A percentile compares a stretch with the other conserved stretches of the same genome.
These are phyloP conservation scores for Talaromyces atroroseus DNA, from an alignment of 2,329 filamentous ascomycete genomes.

Conservation along the genomic window DNA sequence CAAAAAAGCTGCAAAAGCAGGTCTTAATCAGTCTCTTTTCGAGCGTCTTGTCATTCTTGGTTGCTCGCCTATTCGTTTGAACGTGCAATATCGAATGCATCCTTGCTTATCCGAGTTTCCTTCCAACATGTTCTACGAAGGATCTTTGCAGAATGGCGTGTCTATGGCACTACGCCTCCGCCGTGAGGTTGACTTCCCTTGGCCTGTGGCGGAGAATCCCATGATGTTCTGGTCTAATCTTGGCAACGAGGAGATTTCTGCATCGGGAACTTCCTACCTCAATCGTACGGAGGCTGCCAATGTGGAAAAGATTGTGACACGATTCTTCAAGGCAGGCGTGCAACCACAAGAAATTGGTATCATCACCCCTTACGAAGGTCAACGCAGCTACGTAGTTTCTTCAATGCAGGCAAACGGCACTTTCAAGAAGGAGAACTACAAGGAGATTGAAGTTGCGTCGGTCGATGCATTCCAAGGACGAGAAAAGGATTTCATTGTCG, in stretches of 20 bases:
- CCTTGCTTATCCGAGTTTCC: conserved; percentile 95
- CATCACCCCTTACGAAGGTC: conserved; percentile 97
- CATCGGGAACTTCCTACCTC: conserved; percentile 94
- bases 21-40: conserved; percentile 96
- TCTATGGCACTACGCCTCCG: conserved; percentile 82
- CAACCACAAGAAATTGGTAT: conserved; percentile 90
- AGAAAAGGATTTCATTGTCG: conserved; percentile 98
- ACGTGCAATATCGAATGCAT: conserved; percentile 99
- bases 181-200: conserved; percentile 94
- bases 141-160: conserved; percentile 92
- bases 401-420: conserved; percentile 98
- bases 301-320: conserved; percentile 96
- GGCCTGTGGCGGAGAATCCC: conserved; percentile 86
- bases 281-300: conserved; percentile 96
- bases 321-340: conserved; percentile 99
- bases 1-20: conserved; percentile 98
- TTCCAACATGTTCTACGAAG: conserved; percentile 99
- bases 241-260: conserved; percentile 95
- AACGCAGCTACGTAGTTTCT: conserved; percentile 95
- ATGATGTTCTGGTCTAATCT: conserved; percentile 99
- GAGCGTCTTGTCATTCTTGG: conserved; percentile 92
- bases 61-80: conserved; percentile 83
- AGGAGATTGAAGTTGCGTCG: conserved; percentile 96
- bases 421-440: conserved; percentile 98
- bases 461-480: conserved; percentile 98